A percentile compares a stretch with the other conserved stretches of the same genome.
Conservation (phyloP, 2,329 filamentous ascomycete species). For the Fusarium chuoi region DNA sequence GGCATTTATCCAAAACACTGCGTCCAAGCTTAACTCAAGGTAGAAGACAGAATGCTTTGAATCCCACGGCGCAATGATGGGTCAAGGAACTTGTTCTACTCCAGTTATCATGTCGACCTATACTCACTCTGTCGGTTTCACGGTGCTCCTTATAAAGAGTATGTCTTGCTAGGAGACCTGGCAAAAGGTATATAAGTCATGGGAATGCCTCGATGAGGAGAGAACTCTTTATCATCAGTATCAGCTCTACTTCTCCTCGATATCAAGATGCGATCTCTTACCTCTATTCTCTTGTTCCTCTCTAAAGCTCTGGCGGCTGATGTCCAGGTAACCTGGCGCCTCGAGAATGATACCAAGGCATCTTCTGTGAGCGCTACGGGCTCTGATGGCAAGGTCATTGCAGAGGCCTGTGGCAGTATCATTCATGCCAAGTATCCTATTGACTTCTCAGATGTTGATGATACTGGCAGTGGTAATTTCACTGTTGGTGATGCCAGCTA, state of each 20-base stretch:
- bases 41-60: neutral
- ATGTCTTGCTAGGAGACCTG: neutral
- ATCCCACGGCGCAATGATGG: neutral
- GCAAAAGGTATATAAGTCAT: neutral
- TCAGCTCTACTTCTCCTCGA: neutral
- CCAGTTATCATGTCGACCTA: neutral
- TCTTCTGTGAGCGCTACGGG: neutral
- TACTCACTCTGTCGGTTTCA: neutral
- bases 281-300: neutral
- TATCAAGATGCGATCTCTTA: neutral
- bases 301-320: neutral
- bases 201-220: neutral
- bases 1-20: neutral
- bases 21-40: neutral
- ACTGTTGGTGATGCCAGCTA: neutral
- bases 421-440: neutral
- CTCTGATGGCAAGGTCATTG: neutral
- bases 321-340: neutral
- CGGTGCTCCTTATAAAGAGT: neutral
- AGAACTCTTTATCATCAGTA: neutral
- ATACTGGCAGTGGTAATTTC: neutral
- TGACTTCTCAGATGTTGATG: neutral
- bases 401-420: neutral
- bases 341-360: neutral
- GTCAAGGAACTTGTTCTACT: neutral